phyloP scores from a whole-genome alignment of 1,139 yeast species.

The Kluyveromyces sp. region DNA sequence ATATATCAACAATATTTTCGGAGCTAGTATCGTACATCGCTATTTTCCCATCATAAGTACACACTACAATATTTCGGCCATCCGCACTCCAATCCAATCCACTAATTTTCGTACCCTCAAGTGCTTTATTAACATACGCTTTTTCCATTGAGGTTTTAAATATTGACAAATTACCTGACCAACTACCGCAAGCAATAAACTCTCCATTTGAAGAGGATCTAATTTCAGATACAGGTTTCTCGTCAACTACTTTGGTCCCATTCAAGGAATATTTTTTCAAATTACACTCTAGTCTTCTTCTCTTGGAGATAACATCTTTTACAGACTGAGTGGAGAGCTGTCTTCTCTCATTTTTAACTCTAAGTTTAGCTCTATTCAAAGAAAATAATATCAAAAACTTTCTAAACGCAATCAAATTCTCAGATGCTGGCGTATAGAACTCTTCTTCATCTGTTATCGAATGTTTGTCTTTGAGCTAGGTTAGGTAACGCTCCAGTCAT shows the following conservation, averaged over 20 bases:
- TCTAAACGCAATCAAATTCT: constrained; percentile 50
- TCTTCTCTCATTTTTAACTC: constrained; percentile 34
- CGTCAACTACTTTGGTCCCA: constrained; percentile 66
- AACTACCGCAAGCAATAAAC: constrained; percentile 61
- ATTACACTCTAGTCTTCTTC: constrained; percentile 40
- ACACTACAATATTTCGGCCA: constrained; percentile 36
- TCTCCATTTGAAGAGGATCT: constrained; percentile 36
- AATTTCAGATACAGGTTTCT: constrained; percentile 61
- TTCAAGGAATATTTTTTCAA: constrained; percentile 39
- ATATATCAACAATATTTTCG: constrained; percentile 11
- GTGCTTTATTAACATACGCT: constrained; percentile 23
- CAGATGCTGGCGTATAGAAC: constrained; percentile 74
- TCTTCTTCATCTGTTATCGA: constrained; percentile 50
- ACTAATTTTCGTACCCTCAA: constrained; percentile 55
- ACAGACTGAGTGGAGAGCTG: constrained; percentile 12
- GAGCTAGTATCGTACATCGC: constrained; percentile 37
- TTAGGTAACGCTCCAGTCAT: constrained; percentile 91
- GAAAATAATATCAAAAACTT: constrained; percentile 45
- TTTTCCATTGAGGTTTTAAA: constrained; percentile 37
- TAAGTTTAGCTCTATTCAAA: constrained; percentile 35
- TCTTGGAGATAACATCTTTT: constrained; percentile 33
- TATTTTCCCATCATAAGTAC: constrained; percentile 61
- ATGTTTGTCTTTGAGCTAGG: constrained; percentile 59
- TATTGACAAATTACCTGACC: constrained; percentile 70
- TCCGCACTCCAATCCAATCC: constrained; percentile 59